These are phyloP conservation scores for Kalanchoe fedtschenkoi DNA, from an alignment of 164 flowering plant genomes.

Conservation along the genomic window DNA sequence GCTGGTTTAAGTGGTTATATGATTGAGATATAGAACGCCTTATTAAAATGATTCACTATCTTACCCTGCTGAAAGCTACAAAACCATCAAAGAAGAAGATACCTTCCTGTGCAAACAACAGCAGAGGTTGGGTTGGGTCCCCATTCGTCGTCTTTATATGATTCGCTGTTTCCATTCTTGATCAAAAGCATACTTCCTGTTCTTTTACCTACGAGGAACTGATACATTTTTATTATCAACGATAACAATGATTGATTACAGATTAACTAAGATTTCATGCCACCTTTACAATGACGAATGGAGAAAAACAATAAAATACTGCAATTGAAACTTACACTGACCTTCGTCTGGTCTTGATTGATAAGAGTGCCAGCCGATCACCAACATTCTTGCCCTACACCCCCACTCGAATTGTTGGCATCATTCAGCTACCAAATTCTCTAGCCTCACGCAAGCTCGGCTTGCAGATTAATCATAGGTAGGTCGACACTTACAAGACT, in stretches of 20 bases:
- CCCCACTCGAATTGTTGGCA: neutral
- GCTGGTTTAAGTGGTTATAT: no score
- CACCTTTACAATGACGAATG: neutral
- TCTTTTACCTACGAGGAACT: neutral
- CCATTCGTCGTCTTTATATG: no score
- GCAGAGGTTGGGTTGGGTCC: no score
- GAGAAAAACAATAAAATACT: neutral
- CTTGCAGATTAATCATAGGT: neutral
- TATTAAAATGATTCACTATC: no score
- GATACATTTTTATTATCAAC: neutral
- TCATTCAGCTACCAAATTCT: neutral
- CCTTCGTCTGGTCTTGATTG: neutral
- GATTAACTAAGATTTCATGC: neutral
- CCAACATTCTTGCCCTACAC: constrained; percentile 2
- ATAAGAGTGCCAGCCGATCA: neutral
- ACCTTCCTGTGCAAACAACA: no score
- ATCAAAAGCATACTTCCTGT: neutral
- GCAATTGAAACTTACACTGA: neutral
- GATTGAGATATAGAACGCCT: no score
- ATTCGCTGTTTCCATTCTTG: no score
- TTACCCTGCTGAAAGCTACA: no score
- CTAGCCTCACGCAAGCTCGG: neutral
- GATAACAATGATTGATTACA: constrained; percentile 1
- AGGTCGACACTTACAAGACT: no score
- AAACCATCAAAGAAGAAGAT: no score